Conservation (phyloP, 2,329 filamentous ascomycete species). For the Thermomyces lanuginosus region DNA sequence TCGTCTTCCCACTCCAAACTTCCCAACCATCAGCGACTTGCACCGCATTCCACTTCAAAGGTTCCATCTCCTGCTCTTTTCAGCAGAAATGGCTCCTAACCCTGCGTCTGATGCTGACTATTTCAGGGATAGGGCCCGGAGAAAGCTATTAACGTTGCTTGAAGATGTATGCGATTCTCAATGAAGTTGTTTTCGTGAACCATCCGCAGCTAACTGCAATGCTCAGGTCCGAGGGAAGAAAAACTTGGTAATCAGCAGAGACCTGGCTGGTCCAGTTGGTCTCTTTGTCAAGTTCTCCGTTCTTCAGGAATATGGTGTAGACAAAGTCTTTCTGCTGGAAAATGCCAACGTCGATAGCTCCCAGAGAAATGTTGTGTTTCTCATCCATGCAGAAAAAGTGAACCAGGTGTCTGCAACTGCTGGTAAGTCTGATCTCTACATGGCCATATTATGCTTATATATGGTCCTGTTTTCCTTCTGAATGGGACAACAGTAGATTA, state of each 20-base stretch:
- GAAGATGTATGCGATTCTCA: constrained; percentile 66
- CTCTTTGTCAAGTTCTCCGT: constrained; percentile 90
- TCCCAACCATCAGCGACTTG: too few species aligned
- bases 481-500: constrained; percentile 43
- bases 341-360: constrained; percentile 89
- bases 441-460: constrained; percentile 6
- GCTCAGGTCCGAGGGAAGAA: constrained; percentile 91
- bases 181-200: constrained; percentile 13
- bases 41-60: too few species aligned
- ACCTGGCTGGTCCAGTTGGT: constrained; percentile 74
- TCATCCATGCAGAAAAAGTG: constrained; percentile 77
- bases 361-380: constrained; percentile 88
- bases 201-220: constrained; percentile 14
- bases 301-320: constrained; percentile 90
- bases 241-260: constrained; percentile 85
- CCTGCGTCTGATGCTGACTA: constrained; percentile 30
- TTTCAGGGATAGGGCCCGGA: constrained; percentile 47
- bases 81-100: constrained; percentile 26
- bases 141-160: constrained; percentile 76
- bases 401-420: constrained; percentile 72
- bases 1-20: too few species aligned
- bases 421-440: constrained; percentile 47
- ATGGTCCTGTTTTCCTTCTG: constrained; percentile 1
- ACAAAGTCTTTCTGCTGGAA: constrained; percentile 93
- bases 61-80: too few species aligned